Conservation (phyloP, 176 grass and related monocot species). For the Oryza australiensis region DNA sequence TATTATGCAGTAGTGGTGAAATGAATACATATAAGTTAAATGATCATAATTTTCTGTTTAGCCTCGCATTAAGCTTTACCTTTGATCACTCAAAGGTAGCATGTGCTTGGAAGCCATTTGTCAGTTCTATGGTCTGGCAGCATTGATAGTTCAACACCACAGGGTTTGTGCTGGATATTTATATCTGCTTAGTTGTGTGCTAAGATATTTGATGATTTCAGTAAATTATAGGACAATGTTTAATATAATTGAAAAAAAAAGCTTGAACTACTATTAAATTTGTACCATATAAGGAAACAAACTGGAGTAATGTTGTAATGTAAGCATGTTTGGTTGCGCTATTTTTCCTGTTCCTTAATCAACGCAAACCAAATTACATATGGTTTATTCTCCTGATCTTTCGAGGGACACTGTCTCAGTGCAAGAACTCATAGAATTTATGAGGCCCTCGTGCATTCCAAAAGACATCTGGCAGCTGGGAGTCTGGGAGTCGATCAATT, state of each 20-base stretch:
- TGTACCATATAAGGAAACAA: background rate
- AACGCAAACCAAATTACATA: background rate
- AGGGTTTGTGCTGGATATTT: constrained; percentile 15
- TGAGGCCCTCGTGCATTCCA: too few species aligned
- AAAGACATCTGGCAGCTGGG: background rate
- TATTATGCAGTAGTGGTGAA: background rate
- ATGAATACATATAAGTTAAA: background rate
- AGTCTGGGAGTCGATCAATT: background rate
- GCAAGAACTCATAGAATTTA: background rate
- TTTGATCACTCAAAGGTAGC: background rate
- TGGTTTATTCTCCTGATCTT: background rate
- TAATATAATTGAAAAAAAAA: background rate
- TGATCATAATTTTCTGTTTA: background rate
- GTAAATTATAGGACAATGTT: background rate
- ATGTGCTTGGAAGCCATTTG: background rate
- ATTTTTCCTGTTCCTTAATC: background rate
- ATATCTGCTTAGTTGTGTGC: background rate
- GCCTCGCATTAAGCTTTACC: background rate
- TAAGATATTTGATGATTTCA: background rate
- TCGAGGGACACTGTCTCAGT: too few species aligned
- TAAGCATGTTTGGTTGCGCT: background rate
- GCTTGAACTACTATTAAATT: background rate
- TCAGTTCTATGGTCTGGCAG: background rate
- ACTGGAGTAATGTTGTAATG: background rate
- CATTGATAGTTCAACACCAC: background rate